phyloP scores from a whole-genome alignment of 164 flowering plant species.

The Sextonia rubra region DNA sequence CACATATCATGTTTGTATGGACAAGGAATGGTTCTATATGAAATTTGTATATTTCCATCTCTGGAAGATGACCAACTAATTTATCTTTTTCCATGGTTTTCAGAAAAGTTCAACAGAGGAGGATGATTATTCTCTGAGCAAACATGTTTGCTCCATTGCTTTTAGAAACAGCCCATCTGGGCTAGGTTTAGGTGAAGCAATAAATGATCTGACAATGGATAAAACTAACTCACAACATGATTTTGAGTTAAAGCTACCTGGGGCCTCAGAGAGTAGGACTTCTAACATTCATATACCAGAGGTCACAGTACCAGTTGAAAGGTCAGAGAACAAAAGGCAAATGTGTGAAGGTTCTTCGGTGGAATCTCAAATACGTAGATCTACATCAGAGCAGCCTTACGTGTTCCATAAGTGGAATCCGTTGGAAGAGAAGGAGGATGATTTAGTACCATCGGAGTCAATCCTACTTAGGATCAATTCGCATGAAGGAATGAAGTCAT shows the following conservation, averaged over 20 bases:
- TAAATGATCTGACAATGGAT: background rate
- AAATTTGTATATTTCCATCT: background rate
- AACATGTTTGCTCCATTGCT: background rate
- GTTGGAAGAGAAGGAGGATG: conserved; percentile 22
- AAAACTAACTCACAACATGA: conserved; percentile 3
- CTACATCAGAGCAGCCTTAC: conserved; percentile 17
- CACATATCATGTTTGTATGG: background rate
- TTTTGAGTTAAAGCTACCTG: conserved; percentile 20
- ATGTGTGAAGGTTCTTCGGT: background rate
- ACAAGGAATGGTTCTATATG: background rate
- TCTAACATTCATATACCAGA: conserved; percentile 38
- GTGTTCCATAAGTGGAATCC: conserved; percentile 17
- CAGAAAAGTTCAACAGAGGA: conserved; percentile 60
- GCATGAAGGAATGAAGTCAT: conserved; percentile 48
- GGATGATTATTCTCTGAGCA: conserved; percentile 29
- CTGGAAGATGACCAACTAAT: background rate
- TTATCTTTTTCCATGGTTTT: background rate
- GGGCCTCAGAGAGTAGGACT: conserved; percentile 21
- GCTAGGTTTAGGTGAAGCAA: conserved; percentile 2
- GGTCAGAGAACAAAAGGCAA: conserved; percentile 21
- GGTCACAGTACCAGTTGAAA: conserved; percentile 18
- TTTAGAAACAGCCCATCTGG: conserved; percentile 10
- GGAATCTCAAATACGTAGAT: conserved; percentile 22
- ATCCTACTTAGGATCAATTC: conserved; percentile 65
- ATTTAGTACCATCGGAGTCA: conserved; percentile 37